A percentile compares a stretch with the other conserved stretches of the same genome.
These are phyloP conservation scores for Globisporangium takayamanum DNA, from an alignment of 352 stramenopile genomes.

Conservation along the genomic window DNA sequence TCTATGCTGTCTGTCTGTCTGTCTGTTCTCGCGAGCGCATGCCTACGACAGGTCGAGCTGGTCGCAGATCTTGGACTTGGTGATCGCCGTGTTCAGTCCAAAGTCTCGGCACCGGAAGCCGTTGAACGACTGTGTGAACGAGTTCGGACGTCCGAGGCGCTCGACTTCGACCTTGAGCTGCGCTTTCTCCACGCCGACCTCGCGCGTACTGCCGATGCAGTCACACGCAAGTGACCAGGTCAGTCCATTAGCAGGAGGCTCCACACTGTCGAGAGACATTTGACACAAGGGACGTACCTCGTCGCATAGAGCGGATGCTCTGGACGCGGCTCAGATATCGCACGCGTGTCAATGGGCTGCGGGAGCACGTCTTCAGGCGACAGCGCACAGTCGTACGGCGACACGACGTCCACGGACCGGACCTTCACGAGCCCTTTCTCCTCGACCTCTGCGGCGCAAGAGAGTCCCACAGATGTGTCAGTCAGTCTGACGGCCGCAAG, in stretches of 20 bases:
- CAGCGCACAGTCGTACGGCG: conserved; percentile 43
- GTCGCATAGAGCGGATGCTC: conserved; percentile 74
- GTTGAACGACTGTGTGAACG: conserved; percentile 82
- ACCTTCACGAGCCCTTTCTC: conserved; percentile 44
- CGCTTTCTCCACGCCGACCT: conserved; percentile 69
- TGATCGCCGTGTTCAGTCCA: conserved; percentile 73
- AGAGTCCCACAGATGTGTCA: not conserved
- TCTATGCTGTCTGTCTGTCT: no score
- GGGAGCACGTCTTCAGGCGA: conserved; percentile 48
- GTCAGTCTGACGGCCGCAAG: not conserved
- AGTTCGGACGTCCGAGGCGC: conserved; percentile 55
- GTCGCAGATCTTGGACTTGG: conserved; percentile 74
- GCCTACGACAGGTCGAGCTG: conserved; percentile 42
- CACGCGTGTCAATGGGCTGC: conserved; percentile 41
- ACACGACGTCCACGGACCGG: conserved; percentile 44
- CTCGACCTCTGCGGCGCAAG: conserved; percentile 36
- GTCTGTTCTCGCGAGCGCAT: no score
- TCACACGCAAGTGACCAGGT: not conserved
- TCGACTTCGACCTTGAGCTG: conserved; percentile 68
- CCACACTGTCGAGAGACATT: not conserved
- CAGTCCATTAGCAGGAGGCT: not conserved
- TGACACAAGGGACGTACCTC: conserved; percentile 23
- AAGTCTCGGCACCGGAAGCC: conserved; percentile 81
- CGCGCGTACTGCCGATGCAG: conserved; percentile 40
- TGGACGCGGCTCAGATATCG: conserved; percentile 47